phyloP scores from a whole-genome alignment of 192 early-diverging fungal species.

The Pilaira anomala region DNA sequence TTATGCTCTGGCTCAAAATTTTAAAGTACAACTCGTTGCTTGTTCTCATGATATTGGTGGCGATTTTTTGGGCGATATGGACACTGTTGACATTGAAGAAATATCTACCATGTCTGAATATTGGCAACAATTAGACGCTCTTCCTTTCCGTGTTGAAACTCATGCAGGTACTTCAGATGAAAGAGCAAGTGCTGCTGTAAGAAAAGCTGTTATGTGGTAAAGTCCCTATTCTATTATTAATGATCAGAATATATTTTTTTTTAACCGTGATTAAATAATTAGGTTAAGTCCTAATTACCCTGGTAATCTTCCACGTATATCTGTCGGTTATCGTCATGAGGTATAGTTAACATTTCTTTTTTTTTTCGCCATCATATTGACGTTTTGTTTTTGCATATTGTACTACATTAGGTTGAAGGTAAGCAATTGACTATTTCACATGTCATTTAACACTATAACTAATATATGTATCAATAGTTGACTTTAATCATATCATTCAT shows the following conservation, averaged over 20 bases:
- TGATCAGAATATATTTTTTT: not conserved
- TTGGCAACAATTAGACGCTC: slow-evolving; percentile 74
- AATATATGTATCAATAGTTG: slow-evolving; percentile 43
- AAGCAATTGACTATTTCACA: not conserved
- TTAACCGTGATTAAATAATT: not conserved
- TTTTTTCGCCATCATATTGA: not conserved
- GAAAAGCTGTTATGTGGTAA: slow-evolving; percentile 67
- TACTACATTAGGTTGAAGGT: slow-evolving; percentile 36
- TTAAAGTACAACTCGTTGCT: slow-evolving; percentile 66
- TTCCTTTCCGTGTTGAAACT: slow-evolving; percentile 69
- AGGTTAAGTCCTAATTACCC: slow-evolving; percentile 66
- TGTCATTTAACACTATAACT: not conserved
- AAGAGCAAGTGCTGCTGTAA: slow-evolving; percentile 65
- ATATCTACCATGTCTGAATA: slow-evolving; percentile 49
- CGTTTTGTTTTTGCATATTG: not conserved
- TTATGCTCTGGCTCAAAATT: slow-evolving; percentile 58
- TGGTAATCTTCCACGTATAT: slow-evolving; percentile 72
- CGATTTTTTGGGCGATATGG: slow-evolving; percentile 21
- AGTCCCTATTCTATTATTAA: not conserved
- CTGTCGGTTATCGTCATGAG: slow-evolving; percentile 63
- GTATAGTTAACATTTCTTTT: slow-evolving; percentile 26
- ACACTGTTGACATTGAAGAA: slow-evolving; percentile 40
- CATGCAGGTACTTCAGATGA: slow-evolving; percentile 62
- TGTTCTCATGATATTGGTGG: slow-evolving; percentile 50
- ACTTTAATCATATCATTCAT: slow-evolving; percentile 69